phyloP scores from a whole-genome alignment of 2,329 filamentous ascomycete genomes.

The Bisporella sp. region DNA sequence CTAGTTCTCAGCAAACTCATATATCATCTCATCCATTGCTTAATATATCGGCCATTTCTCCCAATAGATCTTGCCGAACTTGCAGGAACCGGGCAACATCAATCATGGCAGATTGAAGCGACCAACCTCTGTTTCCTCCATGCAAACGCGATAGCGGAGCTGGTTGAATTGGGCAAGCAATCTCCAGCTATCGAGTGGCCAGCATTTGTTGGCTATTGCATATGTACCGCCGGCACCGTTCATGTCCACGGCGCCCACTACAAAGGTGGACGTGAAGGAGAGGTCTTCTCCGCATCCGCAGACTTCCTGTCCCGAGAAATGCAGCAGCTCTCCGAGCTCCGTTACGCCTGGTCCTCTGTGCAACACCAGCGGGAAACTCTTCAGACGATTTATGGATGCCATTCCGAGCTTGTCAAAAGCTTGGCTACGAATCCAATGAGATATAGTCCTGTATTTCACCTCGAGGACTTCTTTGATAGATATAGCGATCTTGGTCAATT shows the following conservation, averaged over 20 bases:
- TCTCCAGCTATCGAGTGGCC: constrained; percentile 76
- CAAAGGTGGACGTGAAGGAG: constrained; percentile 32
- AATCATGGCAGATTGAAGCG: constrained; percentile 88
- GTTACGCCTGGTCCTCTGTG: constrained; percentile 68
- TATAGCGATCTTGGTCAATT: constrained; percentile 54
- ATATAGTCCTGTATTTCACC: constrained; percentile 72
- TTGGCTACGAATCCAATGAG: constrained; percentile 61
- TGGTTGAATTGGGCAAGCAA: constrained; percentile 67
- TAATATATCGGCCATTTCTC: constrained; percentile 81
- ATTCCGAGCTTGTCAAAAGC: constrained; percentile 71
- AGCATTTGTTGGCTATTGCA: constrained; percentile 78
- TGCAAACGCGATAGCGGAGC: constrained; percentile 78
- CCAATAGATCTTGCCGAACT: constrained; percentile 79
- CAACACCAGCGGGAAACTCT: constrained; percentile 76
- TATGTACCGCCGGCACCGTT: constrained; percentile 80
- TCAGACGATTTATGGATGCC: constrained; percentile 70
- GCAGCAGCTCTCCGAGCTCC: constrained; percentile 69
- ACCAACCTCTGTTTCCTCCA: constrained; percentile 83
- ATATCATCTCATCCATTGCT: constrained; percentile 79
- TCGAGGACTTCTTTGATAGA: constrained; percentile 82
- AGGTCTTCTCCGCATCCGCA: constrained; percentile 51
- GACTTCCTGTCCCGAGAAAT: constrained; percentile 73
- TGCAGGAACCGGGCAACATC: constrained; percentile 72
- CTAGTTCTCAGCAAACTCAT: constrained; percentile 79
- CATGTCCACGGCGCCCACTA: constrained; percentile 85